phyloP scores from a whole-genome alignment of 495 filamentous ascomycete genomes.

The Cercophora sp. region DNA sequence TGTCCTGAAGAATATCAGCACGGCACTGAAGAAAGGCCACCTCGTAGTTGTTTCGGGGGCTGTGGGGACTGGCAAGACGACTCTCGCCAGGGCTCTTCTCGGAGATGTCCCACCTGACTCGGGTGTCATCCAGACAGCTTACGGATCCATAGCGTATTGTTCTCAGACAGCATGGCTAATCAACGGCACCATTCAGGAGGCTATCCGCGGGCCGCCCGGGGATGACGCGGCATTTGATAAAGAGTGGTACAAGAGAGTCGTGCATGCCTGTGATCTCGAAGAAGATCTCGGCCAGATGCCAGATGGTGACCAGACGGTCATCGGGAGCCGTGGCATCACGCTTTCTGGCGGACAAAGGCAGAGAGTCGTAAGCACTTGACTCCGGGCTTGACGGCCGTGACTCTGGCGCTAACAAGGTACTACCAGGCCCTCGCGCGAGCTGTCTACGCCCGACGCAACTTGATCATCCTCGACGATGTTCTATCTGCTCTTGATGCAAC shows the following conservation, averaged over 20 bases:
- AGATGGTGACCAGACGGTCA: constrained; percentile 52
- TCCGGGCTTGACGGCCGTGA: too few relatives aligned
- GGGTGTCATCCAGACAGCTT: constrained; percentile 32
- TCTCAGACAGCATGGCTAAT: constrained; percentile 34
- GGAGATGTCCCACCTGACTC: constrained; percentile 39
- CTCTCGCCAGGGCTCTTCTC: constrained; percentile 30
- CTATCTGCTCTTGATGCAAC: constrained; percentile 32
- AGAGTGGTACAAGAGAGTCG: constrained; percentile 52
- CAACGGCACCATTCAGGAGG: constrained; percentile 37
- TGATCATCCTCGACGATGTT: constrained; percentile 34
- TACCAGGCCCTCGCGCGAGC: constrained; percentile 37
- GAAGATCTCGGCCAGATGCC: constrained; percentile 55
- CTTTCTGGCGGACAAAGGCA: constrained; percentile 67
- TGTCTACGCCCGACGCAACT: constrained; percentile 26
- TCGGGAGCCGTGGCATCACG: constrained; percentile 61
- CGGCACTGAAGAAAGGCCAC: constrained; percentile 15
- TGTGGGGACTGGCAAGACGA: constrained; percentile 42
- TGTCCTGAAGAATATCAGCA: constrained; percentile 16
- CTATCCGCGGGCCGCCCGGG: constrained; percentile 30
- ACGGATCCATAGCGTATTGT: constrained; percentile 24
- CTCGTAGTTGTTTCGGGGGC: constrained; percentile 29
- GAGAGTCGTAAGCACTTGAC: constrained; percentile 44
- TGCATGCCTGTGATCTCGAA: constrained; percentile 54
- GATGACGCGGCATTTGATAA: constrained; percentile 30
- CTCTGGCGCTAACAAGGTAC: background rate